phyloP scores from a whole-genome alignment of 73 alveolate genomes.

The Paramecium primaurelia region DNA sequence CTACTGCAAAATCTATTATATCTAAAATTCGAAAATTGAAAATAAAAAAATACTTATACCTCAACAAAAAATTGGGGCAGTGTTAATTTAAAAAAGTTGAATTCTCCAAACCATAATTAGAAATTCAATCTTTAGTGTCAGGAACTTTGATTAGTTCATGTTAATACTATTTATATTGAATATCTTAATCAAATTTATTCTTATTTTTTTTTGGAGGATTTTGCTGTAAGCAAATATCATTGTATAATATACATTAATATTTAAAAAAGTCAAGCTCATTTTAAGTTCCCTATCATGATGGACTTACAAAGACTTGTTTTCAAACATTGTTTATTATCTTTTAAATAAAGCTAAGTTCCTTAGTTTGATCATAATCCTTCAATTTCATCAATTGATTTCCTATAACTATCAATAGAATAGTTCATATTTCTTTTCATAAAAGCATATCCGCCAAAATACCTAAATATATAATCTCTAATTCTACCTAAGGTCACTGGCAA shows the following conservation, averaged over 20 bases:
- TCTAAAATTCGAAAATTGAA: neutral
- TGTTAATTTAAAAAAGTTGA: neutral
- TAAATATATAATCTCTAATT: neutral
- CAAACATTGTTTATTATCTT: neutral
- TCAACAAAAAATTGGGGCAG: neutral
- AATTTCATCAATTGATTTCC: neutral
- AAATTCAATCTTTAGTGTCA: neutral
- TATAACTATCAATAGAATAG: neutral
- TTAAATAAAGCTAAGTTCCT: neutral
- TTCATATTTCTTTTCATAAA: neutral
- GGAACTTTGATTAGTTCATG: neutral
- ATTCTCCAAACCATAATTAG: neutral
- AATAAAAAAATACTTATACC: neutral
- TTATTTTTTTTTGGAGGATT: neutral
- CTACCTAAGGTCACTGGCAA: neutral
- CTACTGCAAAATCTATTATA: neutral
- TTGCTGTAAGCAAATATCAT: neutral
- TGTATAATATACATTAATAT: neutral
- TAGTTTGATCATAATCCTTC: neutral
- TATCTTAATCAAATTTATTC: neutral
- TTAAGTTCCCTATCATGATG: neutral
- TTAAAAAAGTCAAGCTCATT: neutral
- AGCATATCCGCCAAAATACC: neutral
- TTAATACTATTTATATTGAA: neutral
- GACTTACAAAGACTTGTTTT: neutral